These are phyloP conservation scores for Musa troglodytarum DNA, from an alignment of 176 grass and related monocot genomes.

Conservation along the genomic window DNA sequence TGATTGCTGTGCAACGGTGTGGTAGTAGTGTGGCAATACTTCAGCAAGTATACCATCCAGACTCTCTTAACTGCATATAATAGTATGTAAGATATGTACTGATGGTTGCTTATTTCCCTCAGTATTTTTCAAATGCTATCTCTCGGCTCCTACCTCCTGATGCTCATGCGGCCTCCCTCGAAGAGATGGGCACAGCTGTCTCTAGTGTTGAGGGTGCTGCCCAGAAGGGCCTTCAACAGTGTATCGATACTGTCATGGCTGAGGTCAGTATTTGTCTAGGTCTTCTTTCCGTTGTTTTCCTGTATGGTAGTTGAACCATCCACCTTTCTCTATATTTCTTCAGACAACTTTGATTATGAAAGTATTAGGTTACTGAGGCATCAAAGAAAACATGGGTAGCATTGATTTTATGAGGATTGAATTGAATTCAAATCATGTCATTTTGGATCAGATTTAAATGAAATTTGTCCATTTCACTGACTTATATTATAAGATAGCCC, in stretches of 20 bases:
- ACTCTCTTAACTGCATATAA: background rate
- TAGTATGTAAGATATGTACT: background rate
- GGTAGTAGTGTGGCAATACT: constrained; percentile 87
- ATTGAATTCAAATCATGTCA: no score
- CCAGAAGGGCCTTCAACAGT: constrained; percentile 89
- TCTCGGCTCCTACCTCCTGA: constrained; percentile 83
- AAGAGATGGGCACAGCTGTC: constrained; percentile 95
- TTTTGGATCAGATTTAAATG: no score
- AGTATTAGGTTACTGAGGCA: background rate
- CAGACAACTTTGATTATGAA: background rate
- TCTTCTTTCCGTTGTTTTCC: background rate
- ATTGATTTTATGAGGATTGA: no score
- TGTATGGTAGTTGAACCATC: background rate
- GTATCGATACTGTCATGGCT: constrained; percentile 95
- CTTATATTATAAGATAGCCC: no score
- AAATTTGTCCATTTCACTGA: no score
- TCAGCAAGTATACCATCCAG: constrained; percentile 71
- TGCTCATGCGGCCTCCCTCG: constrained; percentile 72
- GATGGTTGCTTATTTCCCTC: constrained; percentile 11
- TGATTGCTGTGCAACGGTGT: constrained; percentile 94
- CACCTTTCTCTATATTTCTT: no score
- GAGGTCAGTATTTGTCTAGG: constrained; percentile 38
- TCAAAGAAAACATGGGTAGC: background rate
- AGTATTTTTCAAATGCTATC: constrained; percentile 98
- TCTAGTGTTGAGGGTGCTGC: constrained; percentile 87